Base-by-base conservation (phyloP, 2,329 filamentous ascomycete species). In the Ophiosphaerella korrae region DNA sequence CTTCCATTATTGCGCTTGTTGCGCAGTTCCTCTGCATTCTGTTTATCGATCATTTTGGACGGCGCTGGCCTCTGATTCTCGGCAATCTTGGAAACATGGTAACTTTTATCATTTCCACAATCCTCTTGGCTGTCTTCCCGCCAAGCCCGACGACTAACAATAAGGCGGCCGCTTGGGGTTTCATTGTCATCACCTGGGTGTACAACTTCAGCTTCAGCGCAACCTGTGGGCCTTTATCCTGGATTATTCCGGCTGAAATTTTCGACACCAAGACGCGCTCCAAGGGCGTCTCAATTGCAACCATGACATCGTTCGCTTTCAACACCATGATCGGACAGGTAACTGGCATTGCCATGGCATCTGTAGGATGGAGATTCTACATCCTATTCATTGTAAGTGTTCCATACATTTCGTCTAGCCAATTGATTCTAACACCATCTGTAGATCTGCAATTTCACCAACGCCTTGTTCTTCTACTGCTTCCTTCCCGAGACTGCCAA, bases 171-270 rank as follows among this genome's bases (percentile, higher is more conserved):
- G 80, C 81, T 6, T 90, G 87, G 86, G 88, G 84, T 1, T 93
- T 92, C 73, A 92, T 92, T 54, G 82, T 85, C 63, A 80, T 84
- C 62, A 92, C 88, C 1, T 92, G 89, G 89, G 69, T 89, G 1
- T 92, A 90, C 79, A 92, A 92, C 74, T 88, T 91, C 76, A 87
- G 81, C 36, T 92, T 90, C 78, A 87, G 82, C 3, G 81, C 82
- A 31, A 88, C 87, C 2, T 89, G 86, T 52, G 88, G 88, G 18
- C 88, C 88, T 0, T 74, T 91, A 1, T 79, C 82, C 16, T 84
- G 81, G 80, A 82, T 83, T 47, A 84, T 86, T 53, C 84, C 83
- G 0, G 85, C 88, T 42, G 88, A 90, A 67, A 87, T 90, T 35
- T 92, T 92, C 74, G 88, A 92, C 72, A 92, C 87, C 2, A 83